Percentiles rank a stretch among this genome's conserved stretches.
phyloP scores from a whole-genome alignment of 306 rosid genomes.

The Geum urbanum region DNA sequence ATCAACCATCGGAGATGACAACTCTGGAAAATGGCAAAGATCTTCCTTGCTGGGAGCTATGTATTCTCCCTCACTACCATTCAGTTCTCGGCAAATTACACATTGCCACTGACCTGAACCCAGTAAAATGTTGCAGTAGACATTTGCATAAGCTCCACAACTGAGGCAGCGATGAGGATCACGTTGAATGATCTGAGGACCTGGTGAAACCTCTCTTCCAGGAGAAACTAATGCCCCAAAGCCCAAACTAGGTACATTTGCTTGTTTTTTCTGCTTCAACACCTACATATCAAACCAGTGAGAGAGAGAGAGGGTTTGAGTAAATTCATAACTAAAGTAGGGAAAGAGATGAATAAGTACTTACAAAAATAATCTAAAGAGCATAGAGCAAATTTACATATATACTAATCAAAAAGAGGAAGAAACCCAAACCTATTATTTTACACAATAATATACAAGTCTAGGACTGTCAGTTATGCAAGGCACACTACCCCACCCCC shows the following conservation, averaged over 20 bases:
- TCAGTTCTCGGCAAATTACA: conserved; percentile 77
- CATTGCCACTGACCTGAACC: conserved; percentile 99
- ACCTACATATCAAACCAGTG: conserved; percentile 44
- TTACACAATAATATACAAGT: background rate
- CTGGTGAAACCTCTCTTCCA: conserved; percentile 74
- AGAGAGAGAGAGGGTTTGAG: conserved; percentile 6
- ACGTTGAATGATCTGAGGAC: conserved; percentile 82
- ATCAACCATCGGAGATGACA: conserved; percentile 79
- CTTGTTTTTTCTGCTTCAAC: conserved; percentile 80
- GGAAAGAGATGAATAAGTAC: conserved; percentile 10
- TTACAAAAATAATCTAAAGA: background rate
- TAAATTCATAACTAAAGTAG: background rate
- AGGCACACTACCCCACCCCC: background rate
- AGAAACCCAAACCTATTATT: background rate
- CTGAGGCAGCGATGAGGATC: conserved; percentile 91
- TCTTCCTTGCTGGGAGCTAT: conserved; percentile 68
- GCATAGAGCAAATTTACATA: background rate
- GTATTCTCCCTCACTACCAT: conserved; percentile 86
- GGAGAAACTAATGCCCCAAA: conserved; percentile 95
- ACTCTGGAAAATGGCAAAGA: conserved; percentile 76
- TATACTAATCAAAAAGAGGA: background rate
- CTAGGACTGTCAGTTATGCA: background rate
- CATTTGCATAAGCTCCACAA: conserved; percentile 93
- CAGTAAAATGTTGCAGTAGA: conserved; percentile 70
- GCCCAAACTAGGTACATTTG: conserved; percentile 93